Evolutionary conservation across 371 early-diverging fungal species (phyloP), one percentile per base, ranked within the genome.

Genomic region (Mucor saturninus): DNA sequence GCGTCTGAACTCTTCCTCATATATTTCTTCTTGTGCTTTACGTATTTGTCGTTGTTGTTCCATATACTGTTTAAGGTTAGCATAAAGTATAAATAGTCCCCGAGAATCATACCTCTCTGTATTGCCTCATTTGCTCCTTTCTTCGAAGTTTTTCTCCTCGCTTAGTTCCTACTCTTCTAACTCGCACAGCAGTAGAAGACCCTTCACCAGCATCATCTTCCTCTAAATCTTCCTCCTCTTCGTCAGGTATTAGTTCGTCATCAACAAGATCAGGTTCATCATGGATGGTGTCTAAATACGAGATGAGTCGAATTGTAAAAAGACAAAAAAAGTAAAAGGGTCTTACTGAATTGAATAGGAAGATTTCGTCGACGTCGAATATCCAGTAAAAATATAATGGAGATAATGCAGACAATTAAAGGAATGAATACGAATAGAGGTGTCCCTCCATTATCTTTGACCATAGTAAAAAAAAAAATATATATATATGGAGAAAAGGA

Each of bases 41-140:
- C 77, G 62, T 26, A 68, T 13, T 21, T 77, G 72, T 1, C 67
- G 62, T 55, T 77, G 80, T 13, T 75, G 77, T 15, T 73, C 69
- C 69, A 80, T 64, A 42, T 77, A 77, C 74, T 50, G 31, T 21
- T 30, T 11, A 13, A 10, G 5, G 28, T 46, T n/a, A 21, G 26
- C n/a, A 21, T n/a, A 5, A 30, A 26, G 4, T 46, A 21, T 13
- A 10, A 42, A 46, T 26, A 21, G 21, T 46, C 26, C 21, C 28
- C 28, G 30, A 28, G 21, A 28, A 15, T 5, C 10, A 13, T 50
- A 50, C 50, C 50, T 83, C 83, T 37, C 73, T 72, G 56, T 85
- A 85, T 28, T 79, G 82, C 49, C 85, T 72, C 81, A 77, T 81
- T 37, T 81, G 79, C 55, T 85, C 83, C 54, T 83, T 85, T 61